Conservation (phyloP, 768 basidiomycete genomes). For the Tylopilus felleus region DNA sequence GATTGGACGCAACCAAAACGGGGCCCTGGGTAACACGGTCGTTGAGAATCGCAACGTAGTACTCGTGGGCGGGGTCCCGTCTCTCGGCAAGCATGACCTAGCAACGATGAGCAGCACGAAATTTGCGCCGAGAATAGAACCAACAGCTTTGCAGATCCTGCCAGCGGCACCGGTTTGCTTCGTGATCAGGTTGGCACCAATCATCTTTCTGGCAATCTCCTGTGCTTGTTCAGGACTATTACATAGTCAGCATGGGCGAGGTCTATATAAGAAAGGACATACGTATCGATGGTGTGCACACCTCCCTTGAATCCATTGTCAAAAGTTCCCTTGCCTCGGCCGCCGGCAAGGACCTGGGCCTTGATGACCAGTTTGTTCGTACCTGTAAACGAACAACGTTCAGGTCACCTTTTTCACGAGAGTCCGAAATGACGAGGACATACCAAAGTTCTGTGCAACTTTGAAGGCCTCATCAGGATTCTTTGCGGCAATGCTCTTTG, state of each 20-base stretch:
- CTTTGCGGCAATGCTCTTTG: slow-evolving; percentile 85
- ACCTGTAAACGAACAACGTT: slow-evolving; percentile 41
- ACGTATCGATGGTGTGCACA: slow-evolving; percentile 93
- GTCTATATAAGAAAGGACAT: slow-evolving; percentile 7
- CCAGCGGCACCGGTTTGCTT: slow-evolving; percentile 96
- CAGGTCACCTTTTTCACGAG: neutral
- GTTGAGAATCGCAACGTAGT: slow-evolving; percentile 96
- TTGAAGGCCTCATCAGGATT: slow-evolving; percentile 85
- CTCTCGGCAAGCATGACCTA: slow-evolving; percentile 98
- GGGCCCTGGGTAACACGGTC: slow-evolving; percentile 87
- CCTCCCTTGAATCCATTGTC: slow-evolving; percentile 96
- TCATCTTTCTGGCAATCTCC: slow-evolving; percentile 88
- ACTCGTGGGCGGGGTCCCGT: slow-evolving; percentile 90
- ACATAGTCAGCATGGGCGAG: slow-evolving; percentile 6
- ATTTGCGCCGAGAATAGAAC: slow-evolving; percentile 26
- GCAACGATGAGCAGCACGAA: slow-evolving; percentile 12
- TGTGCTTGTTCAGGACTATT: slow-evolving; percentile 81
- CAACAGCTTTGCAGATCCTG: slow-evolving; percentile 90
- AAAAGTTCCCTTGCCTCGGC: slow-evolving; percentile 96
- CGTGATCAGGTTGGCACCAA: slow-evolving; percentile 92
- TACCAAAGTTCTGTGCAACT: slow-evolving; percentile 88
- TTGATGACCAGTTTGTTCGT: slow-evolving; percentile 87
- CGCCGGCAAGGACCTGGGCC: slow-evolving; percentile 98
- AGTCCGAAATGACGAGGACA: slow-evolving; percentile 15
- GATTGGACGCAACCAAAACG: slow-evolving; percentile 88